These are phyloP conservation scores for Aegilops longissima DNA, from an alignment of 176 grass and related monocot genomes.

Conservation along the genomic window DNA sequence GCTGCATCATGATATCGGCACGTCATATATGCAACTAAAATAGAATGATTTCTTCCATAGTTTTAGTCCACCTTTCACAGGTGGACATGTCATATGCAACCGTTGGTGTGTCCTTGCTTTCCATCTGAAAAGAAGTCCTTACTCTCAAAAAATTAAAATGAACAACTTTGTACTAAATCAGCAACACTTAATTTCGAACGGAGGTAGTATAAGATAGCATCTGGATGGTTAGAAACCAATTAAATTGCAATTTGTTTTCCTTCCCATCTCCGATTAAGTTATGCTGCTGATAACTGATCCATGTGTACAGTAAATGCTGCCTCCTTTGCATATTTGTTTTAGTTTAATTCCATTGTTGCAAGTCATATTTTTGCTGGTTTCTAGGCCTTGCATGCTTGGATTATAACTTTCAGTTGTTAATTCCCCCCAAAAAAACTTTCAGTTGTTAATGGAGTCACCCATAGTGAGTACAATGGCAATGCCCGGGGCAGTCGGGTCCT, in stretches of 20 bases:
- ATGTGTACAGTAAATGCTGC: not conserved
- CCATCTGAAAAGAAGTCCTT: not conserved
- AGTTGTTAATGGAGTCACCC: conserved; percentile 58
- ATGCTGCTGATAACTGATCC: not conserved
- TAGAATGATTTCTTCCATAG: conserved; percentile 5
- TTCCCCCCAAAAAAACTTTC: conserved; percentile 16
- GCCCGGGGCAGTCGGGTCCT: conserved; percentile 30
- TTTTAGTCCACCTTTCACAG: not conserved
- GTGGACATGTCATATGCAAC: too few relatives aligned
- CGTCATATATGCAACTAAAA: not conserved
- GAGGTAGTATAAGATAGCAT: not conserved
- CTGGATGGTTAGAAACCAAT: not conserved
- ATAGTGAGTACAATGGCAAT: conserved; percentile 41
- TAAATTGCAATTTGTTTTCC: conserved; percentile 6
- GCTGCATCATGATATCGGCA: not conserved
- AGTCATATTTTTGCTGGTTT: not conserved
- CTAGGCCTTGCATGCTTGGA: not conserved
- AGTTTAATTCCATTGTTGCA: not conserved
- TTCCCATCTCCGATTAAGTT: not conserved
- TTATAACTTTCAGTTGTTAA: conserved; percentile 53
- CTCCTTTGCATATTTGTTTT: not conserved
- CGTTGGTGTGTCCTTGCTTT: not conserved
- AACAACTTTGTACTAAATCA: too few relatives aligned
- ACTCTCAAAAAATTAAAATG: not conserved
- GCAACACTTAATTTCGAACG: too few relatives aligned